Evolutionary conservation across 1,139 yeast species (phyloP), one percentile per base, ranked within the genome.

Genomic region (Insectozyma bohioensis): DNA sequence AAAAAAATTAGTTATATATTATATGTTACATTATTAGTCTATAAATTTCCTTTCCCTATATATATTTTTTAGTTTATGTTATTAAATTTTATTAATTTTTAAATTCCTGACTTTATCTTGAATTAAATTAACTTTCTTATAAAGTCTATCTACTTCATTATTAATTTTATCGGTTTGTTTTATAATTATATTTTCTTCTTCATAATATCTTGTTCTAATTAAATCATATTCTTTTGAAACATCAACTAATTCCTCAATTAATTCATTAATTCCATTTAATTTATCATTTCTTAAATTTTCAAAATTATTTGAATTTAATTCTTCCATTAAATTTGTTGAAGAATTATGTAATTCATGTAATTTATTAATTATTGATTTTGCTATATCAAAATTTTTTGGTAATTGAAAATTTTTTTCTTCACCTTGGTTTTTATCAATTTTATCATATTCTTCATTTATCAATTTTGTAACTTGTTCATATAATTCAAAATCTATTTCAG

Each of bases 401-500:
- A 40, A 33, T 11, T 16, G 23, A 26, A 31, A 37, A 12, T 23
- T 18, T 8, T 11, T 6, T 7, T 26, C 8, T 3, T 12, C 24
- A 5, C 20, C 30, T 8, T 23, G 12, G n/a, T n/a, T n/a, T 12
- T 15, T 14, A 2, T 23, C 31, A 1, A 12, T 10, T 19, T 26
- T 24, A 4, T 21, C 20, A 9, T 39, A 30, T 30, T 63, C 72
- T 2, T 37, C 29, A 3, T 49, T 49, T 3, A 75, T 57, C 35
- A 59, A 64, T 2, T 33, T 15, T 3, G 54, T 51, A 2, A 70
- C 68, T 15, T 37, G 39, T 0, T 45, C 46, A 30, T 45, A 52
- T 3, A 48, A 15, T 1, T 55, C 63, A 27, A 67, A 73, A 30
- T 72, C 78, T 13, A 75, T 36, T 35, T 72, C 78, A 0, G 60